Conservation (phyloP, 768 basidiomycete species). For the Auricularia sp. region DNA sequence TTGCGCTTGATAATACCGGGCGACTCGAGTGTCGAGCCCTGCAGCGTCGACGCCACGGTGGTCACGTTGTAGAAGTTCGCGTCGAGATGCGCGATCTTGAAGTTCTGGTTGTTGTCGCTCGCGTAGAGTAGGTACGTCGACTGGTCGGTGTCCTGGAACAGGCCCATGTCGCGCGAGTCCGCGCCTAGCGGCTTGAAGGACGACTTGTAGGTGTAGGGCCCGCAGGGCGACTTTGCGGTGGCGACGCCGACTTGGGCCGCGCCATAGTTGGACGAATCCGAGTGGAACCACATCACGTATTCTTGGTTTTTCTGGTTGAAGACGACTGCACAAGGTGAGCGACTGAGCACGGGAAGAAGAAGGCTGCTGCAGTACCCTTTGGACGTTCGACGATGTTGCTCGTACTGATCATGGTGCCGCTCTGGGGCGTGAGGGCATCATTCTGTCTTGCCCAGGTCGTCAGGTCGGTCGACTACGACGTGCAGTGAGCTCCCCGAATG, state of each 20-base stretch:
- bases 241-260: conserved; percentile 56
- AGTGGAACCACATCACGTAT: conserved; percentile 68
- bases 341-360: no score
- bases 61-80: conserved; percentile 50
- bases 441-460: conserved; percentile 46
- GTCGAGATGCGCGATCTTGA: conserved; percentile 51
- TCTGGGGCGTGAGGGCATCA: conserved; percentile 44
- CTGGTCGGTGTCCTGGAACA: conserved; percentile 44
- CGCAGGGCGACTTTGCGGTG: conserved; percentile 46
- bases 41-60: conserved; percentile 21
- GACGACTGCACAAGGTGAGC: no score
- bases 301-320: conserved; percentile 34
- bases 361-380: conserved; percentile 19
- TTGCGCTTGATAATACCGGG: conserved; percentile 53
- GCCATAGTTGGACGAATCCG: conserved; percentile 51
- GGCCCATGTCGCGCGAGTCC: conserved; percentile 48
- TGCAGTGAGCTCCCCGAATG: neutral
- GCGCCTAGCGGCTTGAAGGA: conserved; percentile 49
- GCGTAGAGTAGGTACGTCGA: conserved; percentile 53
- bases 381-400: conserved; percentile 52
- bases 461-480: conserved; percentile 36
- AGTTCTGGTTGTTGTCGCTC: conserved; percentile 58
- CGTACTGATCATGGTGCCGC: conserved; percentile 45
- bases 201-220: conserved; percentile 45
- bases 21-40: conserved; percentile 48